Evolutionary conservation across 2,329 filamentous ascomycete species (phyloP), one percentile per base, ranked within the genome.

Genomic region (Aspergillus quadricinctus): DNA sequence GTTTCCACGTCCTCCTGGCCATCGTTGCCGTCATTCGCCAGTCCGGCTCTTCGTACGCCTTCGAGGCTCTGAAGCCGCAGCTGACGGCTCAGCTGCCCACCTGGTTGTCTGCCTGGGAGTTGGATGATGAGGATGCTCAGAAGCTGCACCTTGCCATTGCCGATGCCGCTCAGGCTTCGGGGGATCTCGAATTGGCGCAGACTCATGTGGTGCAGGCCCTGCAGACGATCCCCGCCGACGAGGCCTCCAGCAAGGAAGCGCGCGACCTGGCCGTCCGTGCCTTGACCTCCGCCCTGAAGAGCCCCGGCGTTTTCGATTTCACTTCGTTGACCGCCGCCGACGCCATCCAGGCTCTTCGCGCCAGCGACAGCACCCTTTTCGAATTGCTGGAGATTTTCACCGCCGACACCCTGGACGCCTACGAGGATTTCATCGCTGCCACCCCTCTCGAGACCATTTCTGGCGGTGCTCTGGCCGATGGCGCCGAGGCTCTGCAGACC

Each of bases 341-440:
- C 70, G 88, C 88, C 63, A 85, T 99, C 61, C 92, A 97, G 77
- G 89, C 90, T 17, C 87, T 99, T 50, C 86, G 87, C 72, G 88
- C 93, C 69, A 90, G 89, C 52, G 89, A 97, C 71, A 84, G 89
- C 58, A 82, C 89, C 62, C 90, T 93, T 77, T 92, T 90, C 67
- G 91, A 97, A 77, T 85, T 99, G 40, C 88, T 99, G 55, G 92
- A 97, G 69, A 90, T 97, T 70, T 97, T 97, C 77, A 89, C 90
- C 65, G 89, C 94, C 69, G 92, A 97, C 76, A 89, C 92, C 66
- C 86, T 97, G 54, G 92, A 97, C 72, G 91, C 96, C 77, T 96
- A 94, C 80, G 89, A 91, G 75, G 92, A 96, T 77, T 97, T 97
- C 81, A 86, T 90, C 73, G 89, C 95, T 48, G 66, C 75, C 58